Percentiles rank a stretch among this genome's conserved stretches.
Evolutionary conservation across 768 basidiomycete genomes (phyloP).

Genomic region (Psilocybe cyanescens): DNA sequence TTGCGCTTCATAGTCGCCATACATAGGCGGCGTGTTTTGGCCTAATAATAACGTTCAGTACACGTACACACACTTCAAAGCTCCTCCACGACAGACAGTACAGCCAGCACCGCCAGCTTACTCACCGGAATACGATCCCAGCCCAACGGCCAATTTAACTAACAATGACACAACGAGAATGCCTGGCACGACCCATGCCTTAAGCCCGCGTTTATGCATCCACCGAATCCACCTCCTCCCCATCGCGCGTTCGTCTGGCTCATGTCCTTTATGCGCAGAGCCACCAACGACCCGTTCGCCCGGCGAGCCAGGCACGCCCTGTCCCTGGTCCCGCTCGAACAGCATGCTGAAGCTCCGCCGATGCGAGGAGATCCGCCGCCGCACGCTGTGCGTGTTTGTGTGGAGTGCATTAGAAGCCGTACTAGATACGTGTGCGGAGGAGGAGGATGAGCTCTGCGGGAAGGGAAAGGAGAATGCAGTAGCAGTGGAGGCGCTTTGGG

Average conservation of each 20-base stretch:
- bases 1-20: constrained; percentile 92
- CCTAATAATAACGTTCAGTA: constrained; percentile 44
- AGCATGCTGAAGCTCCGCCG: constrained; percentile 48
- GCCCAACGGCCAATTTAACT: constrained; percentile 70
- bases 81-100: neutral
- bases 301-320: constrained; percentile 13
- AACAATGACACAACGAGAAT: constrained; percentile 55
- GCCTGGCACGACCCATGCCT: constrained; percentile 59
- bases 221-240: constrained; percentile 73
- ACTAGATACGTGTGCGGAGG: neutral
- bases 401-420: neutral
- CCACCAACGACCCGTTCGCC: constrained; percentile 12
- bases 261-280: constrained; percentile 18
- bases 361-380: constrained; percentile 15
- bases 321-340: constrained; percentile 34
- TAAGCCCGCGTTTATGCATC: constrained; percentile 75
- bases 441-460: neutral
- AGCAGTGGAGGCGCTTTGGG: neutral
- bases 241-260: constrained; percentile 38
- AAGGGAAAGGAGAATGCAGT: neutral
- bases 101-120: neutral
- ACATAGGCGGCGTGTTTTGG: constrained; percentile 75
- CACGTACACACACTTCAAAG: neutral
- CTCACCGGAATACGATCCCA: constrained; percentile 86
- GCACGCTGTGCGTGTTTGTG: neutral